phyloP scores from a whole-genome alignment of 2,329 filamentous ascomycete species.

The Nigrospora osmanthi region DNA sequence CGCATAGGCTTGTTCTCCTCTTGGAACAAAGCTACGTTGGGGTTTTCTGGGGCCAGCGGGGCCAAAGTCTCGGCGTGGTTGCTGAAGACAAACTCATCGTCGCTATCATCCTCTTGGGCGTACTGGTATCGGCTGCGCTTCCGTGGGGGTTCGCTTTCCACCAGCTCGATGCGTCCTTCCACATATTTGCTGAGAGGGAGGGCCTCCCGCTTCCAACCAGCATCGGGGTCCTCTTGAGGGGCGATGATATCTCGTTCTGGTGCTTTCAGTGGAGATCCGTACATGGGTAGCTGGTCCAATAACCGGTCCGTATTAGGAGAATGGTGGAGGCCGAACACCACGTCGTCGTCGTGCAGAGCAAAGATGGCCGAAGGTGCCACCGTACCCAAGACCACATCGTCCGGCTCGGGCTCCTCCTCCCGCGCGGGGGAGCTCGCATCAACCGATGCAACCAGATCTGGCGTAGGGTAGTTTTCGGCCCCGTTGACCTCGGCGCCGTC shows the following conservation, averaged over 20 bases:
- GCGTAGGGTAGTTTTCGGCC: conserved; percentile 46
- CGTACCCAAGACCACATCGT: conserved; percentile 32
- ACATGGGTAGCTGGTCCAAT: conserved; percentile 74
- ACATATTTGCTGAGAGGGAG: conserved; percentile 83
- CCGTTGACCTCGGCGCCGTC: conserved; percentile 22
- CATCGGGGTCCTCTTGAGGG: conserved; percentile 58
- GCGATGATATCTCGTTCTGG: conserved; percentile 49
- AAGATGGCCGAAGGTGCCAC: conserved; percentile 73
- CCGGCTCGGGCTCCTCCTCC: conserved; percentile 29
- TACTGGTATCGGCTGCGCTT: conserved; percentile 84
- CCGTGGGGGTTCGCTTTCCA: conserved; percentile 53
- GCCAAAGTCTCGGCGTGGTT: conserved; percentile 16
- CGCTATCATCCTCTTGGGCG: conserved; percentile 59
- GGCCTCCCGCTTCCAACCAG: conserved; percentile 67
- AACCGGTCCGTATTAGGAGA: conserved; percentile 71
- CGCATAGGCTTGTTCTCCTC: conserved; percentile 83
- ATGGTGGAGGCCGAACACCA: conserved; percentile 69
- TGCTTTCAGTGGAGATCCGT: conserved; percentile 55
- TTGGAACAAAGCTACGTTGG: conserved; percentile 78
- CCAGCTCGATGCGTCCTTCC: conserved; percentile 69
- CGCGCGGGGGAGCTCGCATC: conserved; percentile 49
- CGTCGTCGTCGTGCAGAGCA: conserved; percentile 71
- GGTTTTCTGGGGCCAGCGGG: conserved; percentile 59
- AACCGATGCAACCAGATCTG: conserved; percentile 58
- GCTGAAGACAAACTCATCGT: conserved; percentile 29